Base-by-base conservation (phyloP, 352 stramenopile species). In the Globisporangium megalacanthum region DNA sequence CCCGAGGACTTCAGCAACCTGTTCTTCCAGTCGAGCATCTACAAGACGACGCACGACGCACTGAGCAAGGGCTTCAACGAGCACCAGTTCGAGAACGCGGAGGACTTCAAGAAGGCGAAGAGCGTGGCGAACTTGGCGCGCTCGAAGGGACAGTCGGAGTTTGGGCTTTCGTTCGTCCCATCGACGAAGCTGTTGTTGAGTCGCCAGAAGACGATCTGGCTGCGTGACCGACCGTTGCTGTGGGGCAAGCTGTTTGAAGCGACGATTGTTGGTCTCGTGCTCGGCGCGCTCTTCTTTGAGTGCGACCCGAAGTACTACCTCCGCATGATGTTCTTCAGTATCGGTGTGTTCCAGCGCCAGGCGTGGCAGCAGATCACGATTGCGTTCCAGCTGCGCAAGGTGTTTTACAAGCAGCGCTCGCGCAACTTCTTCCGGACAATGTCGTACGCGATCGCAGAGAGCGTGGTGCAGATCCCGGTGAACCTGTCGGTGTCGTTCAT, bases 371-470 rank as follows among this genome's bases (percentile, higher is more conserved):
- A 83, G 56, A 71, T 86, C 46, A 79, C 78, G 20, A 85, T 88
- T 31, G 61, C 67, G n/a, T 83, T 84, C 52, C 71, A 80, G 75
- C 22, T 94, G 36, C 80, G 88, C 14, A 72, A 72, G 8, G 83
- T 95, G 0, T 96, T 92, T 65, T 95, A 95, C 74, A 95, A 94
- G 63, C 88, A 95, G 36, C 67, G 72, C 0, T 73, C 85, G 25
- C 69, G 74, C 41, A 95, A 93, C 61, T 96, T 94, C 64, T 96
- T 92, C 62, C 75, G 78, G 1, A 80, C 85, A 29, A 65, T 75
- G 4, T 77, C 79, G 35, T 96, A 94, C 56, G 68, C 82, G 5
- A 69, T 94, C 47, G 84, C 71, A 9, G 50, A 60, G 19, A 49
- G 39, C 2, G 2, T 58, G 9, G 57, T 58, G 3, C 57, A 63